Evolutionary conservation across 108 stramenopile species (phyloP), one percentile per base, ranked within the genome.

Genomic region (Aurantiochytrium sp.): DNA sequence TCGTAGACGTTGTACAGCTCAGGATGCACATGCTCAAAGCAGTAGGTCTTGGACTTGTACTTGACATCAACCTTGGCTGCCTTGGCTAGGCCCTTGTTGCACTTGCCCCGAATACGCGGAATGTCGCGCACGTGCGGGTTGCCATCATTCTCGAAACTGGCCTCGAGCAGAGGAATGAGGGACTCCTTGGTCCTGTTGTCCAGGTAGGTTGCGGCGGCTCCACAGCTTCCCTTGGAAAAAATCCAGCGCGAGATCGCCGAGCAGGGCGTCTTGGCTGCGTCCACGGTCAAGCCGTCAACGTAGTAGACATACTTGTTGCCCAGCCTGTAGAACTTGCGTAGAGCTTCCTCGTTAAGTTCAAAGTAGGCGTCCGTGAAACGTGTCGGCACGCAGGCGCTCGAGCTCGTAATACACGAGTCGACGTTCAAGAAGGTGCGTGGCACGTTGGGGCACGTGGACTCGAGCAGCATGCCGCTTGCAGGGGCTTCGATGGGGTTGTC

Each of bases 21-120:
- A 14, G 91, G 92, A 60, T 94, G 93, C 16, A 92, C 91, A 90
- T 94, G 91, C 60, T 94, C 91, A 91, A 91, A 94, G 49, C 93
- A 94, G 10, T 57, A 57, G 1, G 55, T 57, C 55, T 57, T 57
- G 55, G 14, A 8, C 55, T 57, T 57, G 55, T 57, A 57, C 14
- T 57, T 16, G 16, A 57, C 55, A 16, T 57, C 55, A 16, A 57
- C 16, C 55, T 57, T 57, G 55, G 55, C 55, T 14, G 55, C 55
- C 55, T 57, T 57, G 55, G 55, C 55, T 2, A 14, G 55, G 55
- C 55, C 55, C 55, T 57, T 57, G 55, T 57, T 57, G 3, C 55
- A 57, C 16, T 57, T 57, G 16, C 55, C 55, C 55, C 14, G 16
- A 16, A 57, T 16, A 2, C 55, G 55, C 14, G 55, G 55, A 16